Evolutionary conservation across 345 rosid genomes (phyloP).

Genomic region (Trapa bicornis): DNA sequence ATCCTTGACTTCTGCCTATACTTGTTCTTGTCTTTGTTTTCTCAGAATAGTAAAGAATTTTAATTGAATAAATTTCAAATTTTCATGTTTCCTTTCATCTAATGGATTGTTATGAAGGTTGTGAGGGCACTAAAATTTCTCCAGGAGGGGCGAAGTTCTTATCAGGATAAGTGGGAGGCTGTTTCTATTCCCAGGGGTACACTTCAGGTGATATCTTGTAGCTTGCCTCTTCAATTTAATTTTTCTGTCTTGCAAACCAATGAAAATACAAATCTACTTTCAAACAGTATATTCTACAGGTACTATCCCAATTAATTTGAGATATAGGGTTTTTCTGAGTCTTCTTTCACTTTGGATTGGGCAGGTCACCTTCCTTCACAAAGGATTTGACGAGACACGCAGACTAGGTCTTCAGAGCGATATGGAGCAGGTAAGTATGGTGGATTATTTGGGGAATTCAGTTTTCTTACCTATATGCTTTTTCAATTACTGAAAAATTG

Average conservation of each 20-base stretch:
- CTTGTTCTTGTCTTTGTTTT: neutral
- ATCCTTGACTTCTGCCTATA: neutral
- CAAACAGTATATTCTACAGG: too few species aligned
- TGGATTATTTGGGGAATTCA: neutral
- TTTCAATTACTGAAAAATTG: slow-evolving; percentile 4
- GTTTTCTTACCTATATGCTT: neutral
- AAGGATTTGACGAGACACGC: slow-evolving; percentile 96
- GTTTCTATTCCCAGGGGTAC: slow-evolving; percentile 87
- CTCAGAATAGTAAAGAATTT: neutral
- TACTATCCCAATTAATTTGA: neutral
- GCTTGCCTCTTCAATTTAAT: neutral
- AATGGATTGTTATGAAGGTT: slow-evolving; percentile 36
- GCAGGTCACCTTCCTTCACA: slow-evolving; percentile 76
- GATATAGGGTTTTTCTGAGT: neutral
- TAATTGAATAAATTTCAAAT: too few species aligned
- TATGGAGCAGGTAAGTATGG: slow-evolving; percentile 67
- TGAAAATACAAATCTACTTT: too few species aligned
- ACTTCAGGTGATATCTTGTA: slow-evolving; percentile 58
- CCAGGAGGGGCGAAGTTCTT: slow-evolving; percentile 42
- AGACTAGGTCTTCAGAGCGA: slow-evolving; percentile 78
- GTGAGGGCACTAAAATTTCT: slow-evolving; percentile 69
- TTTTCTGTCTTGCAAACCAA: too few species aligned
- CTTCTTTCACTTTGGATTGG: slow-evolving; percentile 5
- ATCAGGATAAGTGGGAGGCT: slow-evolving; percentile 46
- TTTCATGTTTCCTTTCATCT: neutral